A percentile compares a stretch with the other conserved stretches of the same genome.
These are phyloP conservation scores for Gossypium bickii DNA, from an alignment of 345 rosid species.

Conservation along the genomic window DNA sequence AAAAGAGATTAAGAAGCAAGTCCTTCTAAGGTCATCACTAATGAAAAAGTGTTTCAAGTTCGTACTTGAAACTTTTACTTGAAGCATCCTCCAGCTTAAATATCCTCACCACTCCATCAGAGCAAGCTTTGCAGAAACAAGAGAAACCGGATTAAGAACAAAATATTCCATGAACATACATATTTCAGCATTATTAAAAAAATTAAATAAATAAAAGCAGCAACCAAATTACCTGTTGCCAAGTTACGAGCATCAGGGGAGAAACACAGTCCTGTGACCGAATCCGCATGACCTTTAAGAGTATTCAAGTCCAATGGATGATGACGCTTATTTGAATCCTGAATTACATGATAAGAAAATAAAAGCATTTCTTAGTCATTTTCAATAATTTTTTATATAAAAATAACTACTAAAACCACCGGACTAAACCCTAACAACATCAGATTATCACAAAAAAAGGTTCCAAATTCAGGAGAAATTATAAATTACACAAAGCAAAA, in stretches of 20 bases:
- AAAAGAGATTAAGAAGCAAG: slow-evolving; percentile 1
- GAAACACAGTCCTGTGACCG: slow-evolving; percentile 76
- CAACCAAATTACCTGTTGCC: slow-evolving; percentile 57
- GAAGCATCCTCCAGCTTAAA: slow-evolving; percentile 90
- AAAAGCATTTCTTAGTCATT: not conserved
- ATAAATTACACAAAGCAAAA: not conserved
- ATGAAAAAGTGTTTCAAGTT: not conserved
- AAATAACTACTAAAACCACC: not conserved
- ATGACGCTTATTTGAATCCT: slow-evolving; percentile 77
- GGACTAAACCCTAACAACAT: not conserved
- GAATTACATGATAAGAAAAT: slow-evolving; percentile 13
- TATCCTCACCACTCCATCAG: slow-evolving; percentile 81
- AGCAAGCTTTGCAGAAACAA: slow-evolving; percentile 63
- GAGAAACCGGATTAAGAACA: slow-evolving; percentile 9
- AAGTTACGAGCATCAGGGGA: slow-evolving; percentile 66
- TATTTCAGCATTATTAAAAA: not conserved
- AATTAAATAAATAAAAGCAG: not conserved
- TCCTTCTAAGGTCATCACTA: not conserved
- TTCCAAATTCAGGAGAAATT: not conserved
- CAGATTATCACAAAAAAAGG: not conserved
- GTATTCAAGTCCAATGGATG: slow-evolving; percentile 94
- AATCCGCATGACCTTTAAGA: slow-evolving; percentile 90
- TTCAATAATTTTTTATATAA: not conserved
- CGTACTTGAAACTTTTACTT: slow-evolving; percentile 93
- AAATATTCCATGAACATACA: not conserved